Evolutionary conservation across 305 asterid genomes (phyloP), one percentile per base, ranked within the genome.

Genomic region (Fraxinus greggii): DNA sequence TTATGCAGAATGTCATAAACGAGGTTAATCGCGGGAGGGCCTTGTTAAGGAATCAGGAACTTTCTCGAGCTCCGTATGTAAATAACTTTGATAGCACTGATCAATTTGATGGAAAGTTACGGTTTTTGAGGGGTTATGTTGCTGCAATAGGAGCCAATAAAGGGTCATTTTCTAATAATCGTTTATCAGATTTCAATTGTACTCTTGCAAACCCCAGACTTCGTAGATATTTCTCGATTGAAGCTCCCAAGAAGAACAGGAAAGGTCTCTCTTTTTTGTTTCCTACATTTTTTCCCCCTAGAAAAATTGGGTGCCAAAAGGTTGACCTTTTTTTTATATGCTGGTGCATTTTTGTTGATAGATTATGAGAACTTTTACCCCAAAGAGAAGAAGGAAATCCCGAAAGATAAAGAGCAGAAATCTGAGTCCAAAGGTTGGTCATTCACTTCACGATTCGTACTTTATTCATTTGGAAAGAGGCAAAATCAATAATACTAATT

Each of bases 181-280:
- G 81, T 86, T 72, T 86, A 72, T 84, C 93, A n/a, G 91, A 92
- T 86, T 88, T 89, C 54, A 88, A 83, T 85, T 69, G 85, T 81
- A 81, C 79, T n/a, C 38, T 85, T 54, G 92, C 88, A 1, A 91
- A 88, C 86, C 86, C 91, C 19, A 87, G 87, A 73, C 54, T 82
- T 0, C 83, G 85, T 33, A 86, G 96, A 80, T 90, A 88, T 80
- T 94, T 92, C 91, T 91, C 88, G 63, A 90, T 88, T 79, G 93
- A 87, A 84, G 82, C 90, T 72, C 98, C 98, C 1, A 91, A 93
- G 92, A 92, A 93, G 86, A 95, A 87, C 80, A 89, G 97, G 92
- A 84, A 86, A 90, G 40, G 61, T 17, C 80, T 42, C 10, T 80
- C 26, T 48, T 70, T 76, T 74, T 51, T 4, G 33, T 7, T 26